phyloP scores from a whole-genome alignment of 1,284 basidiomycete species.

The Cryptococcus neoformans region DNA sequence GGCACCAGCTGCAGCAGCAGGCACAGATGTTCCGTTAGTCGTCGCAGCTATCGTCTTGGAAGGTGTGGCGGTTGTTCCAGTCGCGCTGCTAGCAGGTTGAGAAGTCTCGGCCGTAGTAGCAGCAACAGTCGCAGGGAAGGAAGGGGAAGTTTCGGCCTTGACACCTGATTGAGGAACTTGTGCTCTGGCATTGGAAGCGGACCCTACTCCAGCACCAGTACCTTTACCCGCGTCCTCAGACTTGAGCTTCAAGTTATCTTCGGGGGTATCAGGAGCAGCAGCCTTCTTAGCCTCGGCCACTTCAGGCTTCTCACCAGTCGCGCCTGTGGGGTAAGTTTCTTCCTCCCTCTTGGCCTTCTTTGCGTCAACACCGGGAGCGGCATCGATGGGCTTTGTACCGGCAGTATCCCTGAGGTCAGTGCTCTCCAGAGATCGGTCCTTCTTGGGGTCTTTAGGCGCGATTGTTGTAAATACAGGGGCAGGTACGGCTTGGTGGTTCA shows the following conservation, averaged over 20 bases:
- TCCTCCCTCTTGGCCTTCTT: conserved; percentile 31
- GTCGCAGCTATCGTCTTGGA: too few relatives aligned
- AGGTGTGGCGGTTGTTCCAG: too few relatives aligned
- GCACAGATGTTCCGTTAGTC: too few relatives aligned
- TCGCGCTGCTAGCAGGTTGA: neutral
- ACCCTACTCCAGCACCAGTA: too few relatives aligned
- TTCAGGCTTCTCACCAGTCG: conserved; percentile 9
- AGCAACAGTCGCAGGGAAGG: neutral
- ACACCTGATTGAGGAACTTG: too few relatives aligned
- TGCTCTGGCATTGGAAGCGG: too few relatives aligned
- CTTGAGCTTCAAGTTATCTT: conserved; percentile 2
- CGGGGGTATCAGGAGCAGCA: conserved; percentile 12
- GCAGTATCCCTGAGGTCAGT: conserved; percentile 13
- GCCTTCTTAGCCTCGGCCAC: conserved; percentile 6
- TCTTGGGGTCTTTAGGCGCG: conserved; percentile 28
- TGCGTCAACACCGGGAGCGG: conserved; percentile 26
- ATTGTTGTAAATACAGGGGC: conserved; percentile 35
- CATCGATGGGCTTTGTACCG: conserved; percentile 23
- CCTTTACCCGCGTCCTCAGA: too few relatives aligned
- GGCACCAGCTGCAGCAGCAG: too few relatives aligned
- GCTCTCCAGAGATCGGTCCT: conserved; percentile 32
- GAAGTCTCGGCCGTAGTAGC: neutral
- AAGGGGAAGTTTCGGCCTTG: too few relatives aligned
- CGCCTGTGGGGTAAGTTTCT: conserved; percentile 15
- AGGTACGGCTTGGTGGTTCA: conserved; percentile 38